Conservation (phyloP, 169 alveolate genomes). For the Babesia gibsoni region DNA sequence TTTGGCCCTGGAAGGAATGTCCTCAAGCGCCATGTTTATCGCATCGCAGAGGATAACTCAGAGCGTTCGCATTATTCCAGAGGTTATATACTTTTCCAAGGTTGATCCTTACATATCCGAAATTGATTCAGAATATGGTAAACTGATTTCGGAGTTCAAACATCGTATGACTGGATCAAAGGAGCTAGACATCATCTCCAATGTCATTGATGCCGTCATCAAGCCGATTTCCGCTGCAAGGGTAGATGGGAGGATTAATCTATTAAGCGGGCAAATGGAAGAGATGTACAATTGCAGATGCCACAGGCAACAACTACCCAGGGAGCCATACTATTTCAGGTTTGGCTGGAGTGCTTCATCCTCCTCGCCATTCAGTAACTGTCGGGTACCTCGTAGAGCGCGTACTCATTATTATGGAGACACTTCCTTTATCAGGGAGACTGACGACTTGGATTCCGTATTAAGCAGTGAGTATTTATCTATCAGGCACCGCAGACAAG, state of each 20-base stretch:
- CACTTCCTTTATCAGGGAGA: too few species aligned
- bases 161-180: constrained; percentile 9
- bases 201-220: constrained; percentile 2
- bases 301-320: background rate
- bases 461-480: too few species aligned
- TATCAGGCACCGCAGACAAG: too few species aligned
- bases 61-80: constrained; percentile 52
- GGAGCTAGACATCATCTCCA: background rate
- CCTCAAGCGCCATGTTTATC: constrained; percentile 23
- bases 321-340: background rate
- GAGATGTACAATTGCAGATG: background rate
- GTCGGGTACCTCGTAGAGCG: background rate
- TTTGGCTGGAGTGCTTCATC: background rate
- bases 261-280: too few species aligned
- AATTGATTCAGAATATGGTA: background rate
- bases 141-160: background rate
- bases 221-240: too few species aligned
- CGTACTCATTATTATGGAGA: too few species aligned
- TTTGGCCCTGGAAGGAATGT: constrained; percentile 37
- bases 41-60: constrained; percentile 15
- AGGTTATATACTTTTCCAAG: background rate
- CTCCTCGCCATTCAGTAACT: background rate
- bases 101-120: constrained; percentile 2
- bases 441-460: too few species aligned
- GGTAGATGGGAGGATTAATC: too few species aligned